phyloP scores from a whole-genome alignment of 768 basidiomycete species.

The Mycena floridula region DNA sequence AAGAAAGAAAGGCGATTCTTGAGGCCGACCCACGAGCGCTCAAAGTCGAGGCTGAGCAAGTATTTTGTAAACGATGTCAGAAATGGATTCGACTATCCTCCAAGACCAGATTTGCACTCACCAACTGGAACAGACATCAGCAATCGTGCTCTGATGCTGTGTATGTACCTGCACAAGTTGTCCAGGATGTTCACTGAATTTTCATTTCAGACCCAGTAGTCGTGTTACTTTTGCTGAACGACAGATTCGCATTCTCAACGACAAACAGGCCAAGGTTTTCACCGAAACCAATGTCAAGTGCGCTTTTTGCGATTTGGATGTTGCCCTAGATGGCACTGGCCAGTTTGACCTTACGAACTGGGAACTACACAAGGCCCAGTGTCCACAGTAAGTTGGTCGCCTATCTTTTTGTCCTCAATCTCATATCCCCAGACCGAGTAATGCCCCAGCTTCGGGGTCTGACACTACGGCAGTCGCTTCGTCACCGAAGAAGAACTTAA shows the following conservation, averaged over 20 bases:
- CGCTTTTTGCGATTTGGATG: slow-evolving; percentile 36
- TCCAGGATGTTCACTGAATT: background rate
- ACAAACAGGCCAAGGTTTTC: slow-evolving; percentile 51
- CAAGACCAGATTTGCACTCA: slow-evolving; percentile 31
- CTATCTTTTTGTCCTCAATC: background rate
- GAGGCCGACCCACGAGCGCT: slow-evolving; percentile 48
- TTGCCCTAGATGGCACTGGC: slow-evolving; percentile 40
- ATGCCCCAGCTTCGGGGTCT: background rate
- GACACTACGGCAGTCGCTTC: background rate
- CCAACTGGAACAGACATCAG: slow-evolving; percentile 53
- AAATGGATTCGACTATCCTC: slow-evolving; percentile 55
- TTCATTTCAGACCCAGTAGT: slow-evolving; percentile 39
- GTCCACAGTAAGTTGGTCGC: slow-evolving; percentile 24
- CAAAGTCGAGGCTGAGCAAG: slow-evolving; percentile 42
- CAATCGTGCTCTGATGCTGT: slow-evolving; percentile 36
- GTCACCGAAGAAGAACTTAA: slow-evolving; percentile 3
- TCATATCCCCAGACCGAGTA: background rate
- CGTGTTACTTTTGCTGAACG: slow-evolving; percentile 59
- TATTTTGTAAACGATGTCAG: slow-evolving; percentile 55
- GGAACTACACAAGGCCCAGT: slow-evolving; percentile 55
- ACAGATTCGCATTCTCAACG: slow-evolving; percentile 57
- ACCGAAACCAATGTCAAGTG: slow-evolving; percentile 43
- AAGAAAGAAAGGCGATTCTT: slow-evolving; percentile 45
- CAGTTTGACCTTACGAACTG: slow-evolving; percentile 58
- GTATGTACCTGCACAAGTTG: slow-evolving; percentile 22